Evolutionary conservation across 2,329 filamentous ascomycete species (phyloP), one percentile per base, ranked within the genome.

Genomic region (Epicoccum sorghinum): DNA sequence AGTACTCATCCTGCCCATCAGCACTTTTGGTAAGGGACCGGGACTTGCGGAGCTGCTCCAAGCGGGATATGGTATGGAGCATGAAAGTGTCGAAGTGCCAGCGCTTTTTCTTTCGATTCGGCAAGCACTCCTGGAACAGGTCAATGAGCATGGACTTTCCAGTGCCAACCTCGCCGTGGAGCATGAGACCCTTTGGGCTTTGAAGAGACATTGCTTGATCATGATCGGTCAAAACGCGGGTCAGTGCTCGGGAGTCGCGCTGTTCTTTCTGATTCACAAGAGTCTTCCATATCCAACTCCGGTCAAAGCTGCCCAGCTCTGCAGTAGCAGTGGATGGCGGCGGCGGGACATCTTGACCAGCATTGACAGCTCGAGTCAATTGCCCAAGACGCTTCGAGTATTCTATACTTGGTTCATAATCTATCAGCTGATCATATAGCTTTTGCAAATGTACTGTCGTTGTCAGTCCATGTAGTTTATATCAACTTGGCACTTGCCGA

Each of bases 1-100:
- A 89, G 71, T 91, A 86, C 52, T 91, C 85, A 37, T 82, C 79
- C 7, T 76, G 69, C 6, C 63, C 49, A 24, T 50, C 63, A 27
- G 63, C 56, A 6, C 56, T 41, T 4, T 55, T 47, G 0, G 47
- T 43, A 25, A 62, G 57, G 18, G 63, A 39, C 29, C 77, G 69
- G 62, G 64, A 71, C 27, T 74, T 72, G 3, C 90, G 80, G 39
- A 89, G 81, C 10, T 81, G 77, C 64, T 93, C 90, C 1, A 95
- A 78, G 45, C 87, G 86, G 1, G 89, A 87, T 41, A 93, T 81
- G 0, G 85, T 86, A 61, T 93, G 87, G 7, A 93, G 79, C 89
- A 95, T 95, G 65, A 95, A 95, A 0, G 89, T 91, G 70, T 91
- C 91, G 75, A 92, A 95, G 69, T 93, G 90, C 86, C 88, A 92